A percentile compares a stretch with the other conserved stretches of the same genome.
Evolutionary conservation across 768 basidiomycete genomes (phyloP).

Genomic region (Mycena albidolilacea): DNA sequence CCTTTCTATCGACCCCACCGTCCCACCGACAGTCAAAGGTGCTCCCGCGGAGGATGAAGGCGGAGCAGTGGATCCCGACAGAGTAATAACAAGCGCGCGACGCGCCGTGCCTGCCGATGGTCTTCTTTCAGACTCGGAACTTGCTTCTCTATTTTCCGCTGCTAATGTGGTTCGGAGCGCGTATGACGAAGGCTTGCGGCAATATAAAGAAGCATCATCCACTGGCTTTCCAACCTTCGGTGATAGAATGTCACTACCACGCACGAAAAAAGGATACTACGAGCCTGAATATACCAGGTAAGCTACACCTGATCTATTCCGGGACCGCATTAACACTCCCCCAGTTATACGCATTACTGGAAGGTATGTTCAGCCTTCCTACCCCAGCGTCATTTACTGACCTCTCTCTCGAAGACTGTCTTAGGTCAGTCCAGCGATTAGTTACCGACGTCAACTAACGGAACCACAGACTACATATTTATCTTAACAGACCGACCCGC

Average conservation of each 20-base stretch:
- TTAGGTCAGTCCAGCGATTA: slow-evolving; percentile 24
- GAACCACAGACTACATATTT: slow-evolving; percentile 88
- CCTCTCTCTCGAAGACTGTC: slow-evolving; percentile 26
- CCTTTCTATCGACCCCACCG: slow-evolving; percentile 73
- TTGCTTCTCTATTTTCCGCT: slow-evolving; percentile 63
- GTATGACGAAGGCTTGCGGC: slow-evolving; percentile 71
- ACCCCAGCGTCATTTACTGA: slow-evolving; percentile 9
- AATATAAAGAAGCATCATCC: slow-evolving; percentile 37
- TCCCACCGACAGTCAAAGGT: slow-evolving; percentile 47
- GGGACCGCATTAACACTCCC: neutral
- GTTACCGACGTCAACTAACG: slow-evolving; percentile 10
- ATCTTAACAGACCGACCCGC: slow-evolving; percentile 59
- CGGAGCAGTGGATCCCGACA: slow-evolving; percentile 75
- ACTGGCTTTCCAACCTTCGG: slow-evolving; percentile 63
- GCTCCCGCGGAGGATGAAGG: slow-evolving; percentile 63
- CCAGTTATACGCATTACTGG: slow-evolving; percentile 90
- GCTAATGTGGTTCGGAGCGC: slow-evolving; percentile 68
- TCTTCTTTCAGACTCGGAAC: slow-evolving; percentile 71
- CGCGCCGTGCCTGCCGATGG: slow-evolving; percentile 73
- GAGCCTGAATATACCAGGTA: slow-evolving; percentile 85
- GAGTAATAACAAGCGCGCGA: slow-evolving; percentile 82
- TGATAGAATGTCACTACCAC: slow-evolving; percentile 56
- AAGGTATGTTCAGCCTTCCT: slow-evolving; percentile 67
- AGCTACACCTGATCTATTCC: neutral
- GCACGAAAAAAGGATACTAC: slow-evolving; percentile 64